Evolutionary conservation across 2,329 filamentous ascomycete species (phyloP).

Genomic region (Neurospora sp.): DNA sequence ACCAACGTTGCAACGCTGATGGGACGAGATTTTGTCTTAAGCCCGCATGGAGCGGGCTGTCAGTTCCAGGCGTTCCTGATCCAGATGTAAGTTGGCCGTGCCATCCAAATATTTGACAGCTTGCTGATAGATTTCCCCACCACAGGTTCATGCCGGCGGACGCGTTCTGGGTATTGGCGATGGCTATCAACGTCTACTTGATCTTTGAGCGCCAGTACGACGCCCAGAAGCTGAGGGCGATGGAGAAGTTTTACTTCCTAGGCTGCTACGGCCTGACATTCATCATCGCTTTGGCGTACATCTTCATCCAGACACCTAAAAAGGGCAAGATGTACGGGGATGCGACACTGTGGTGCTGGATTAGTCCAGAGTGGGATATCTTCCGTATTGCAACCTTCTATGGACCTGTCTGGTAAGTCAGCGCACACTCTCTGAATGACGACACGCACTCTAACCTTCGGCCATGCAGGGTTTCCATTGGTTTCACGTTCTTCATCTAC

Average conservation of each 20-base stretch:
- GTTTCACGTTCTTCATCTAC: slow-evolving; percentile 56
- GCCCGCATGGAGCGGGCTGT: slow-evolving; percentile 43
- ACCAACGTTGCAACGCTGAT: slow-evolving; percentile 70
- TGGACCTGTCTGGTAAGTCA: slow-evolving; percentile 53
- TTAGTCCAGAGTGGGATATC: slow-evolving; percentile 55
- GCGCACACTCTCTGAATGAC: too few species aligned
- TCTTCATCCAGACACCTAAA: slow-evolving; percentile 47
- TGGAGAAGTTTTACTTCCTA: slow-evolving; percentile 63
- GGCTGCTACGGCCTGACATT: slow-evolving; percentile 66
- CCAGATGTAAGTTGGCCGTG: slow-evolving; percentile 55
- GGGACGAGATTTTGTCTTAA: slow-evolving; percentile 47
- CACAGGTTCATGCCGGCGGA: slow-evolving; percentile 71
- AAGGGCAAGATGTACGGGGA: slow-evolving; percentile 60
- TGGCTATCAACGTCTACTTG: slow-evolving; percentile 76
- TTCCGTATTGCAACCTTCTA: slow-evolving; percentile 71
- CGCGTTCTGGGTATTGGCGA: slow-evolving; percentile 67
- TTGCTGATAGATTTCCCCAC: slow-evolving; percentile 5
- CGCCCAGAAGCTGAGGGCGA: slow-evolving; percentile 48
- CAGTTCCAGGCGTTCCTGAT: slow-evolving; percentile 72
- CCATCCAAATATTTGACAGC: neutral
- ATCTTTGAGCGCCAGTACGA: slow-evolving; percentile 71
- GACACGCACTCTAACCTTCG: slow-evolving; percentile 3
- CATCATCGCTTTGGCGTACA: slow-evolving; percentile 55
- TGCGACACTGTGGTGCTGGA: slow-evolving; percentile 76
- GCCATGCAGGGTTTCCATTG: slow-evolving; percentile 45